Evolutionary conservation across 768 basidiomycete species (phyloP).

Genomic region (Crucibulum laeve): DNA sequence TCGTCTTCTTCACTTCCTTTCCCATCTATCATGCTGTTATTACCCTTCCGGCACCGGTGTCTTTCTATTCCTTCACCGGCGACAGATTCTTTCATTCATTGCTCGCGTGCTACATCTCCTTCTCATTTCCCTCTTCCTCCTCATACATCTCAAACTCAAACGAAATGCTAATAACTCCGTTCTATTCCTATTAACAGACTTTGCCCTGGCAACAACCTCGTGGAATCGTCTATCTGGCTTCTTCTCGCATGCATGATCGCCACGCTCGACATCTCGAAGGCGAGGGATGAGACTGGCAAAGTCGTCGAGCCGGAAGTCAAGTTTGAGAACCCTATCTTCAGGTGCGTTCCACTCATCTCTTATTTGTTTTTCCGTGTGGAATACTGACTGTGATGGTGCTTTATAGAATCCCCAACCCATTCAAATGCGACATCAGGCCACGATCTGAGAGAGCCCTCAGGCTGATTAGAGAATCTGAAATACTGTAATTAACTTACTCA

Average conservation of each 20-base stretch:
- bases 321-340: constrained; percentile 61
- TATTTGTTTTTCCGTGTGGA: background rate
- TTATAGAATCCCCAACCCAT: constrained; percentile 32
- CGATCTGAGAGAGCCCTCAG: constrained; percentile 39
- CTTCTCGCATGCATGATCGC: constrained; percentile 52
- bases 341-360: constrained; percentile 29
- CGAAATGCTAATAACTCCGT: no score
- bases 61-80: no score
- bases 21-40: no score
- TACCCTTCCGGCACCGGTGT: no score
- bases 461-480: constrained; percentile 31
- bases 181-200: constrained; percentile 26
- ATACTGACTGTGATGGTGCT: constrained; percentile 2
- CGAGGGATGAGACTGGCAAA: constrained; percentile 43
- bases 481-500: constrained; percentile 7
- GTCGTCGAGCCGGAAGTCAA: constrained; percentile 42
- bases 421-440: constrained; percentile 46
- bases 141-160: no score
- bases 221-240: constrained; percentile 62
- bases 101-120: background rate
- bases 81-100: no score
- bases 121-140: background rate
- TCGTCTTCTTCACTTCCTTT: no score
- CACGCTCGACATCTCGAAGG: constrained; percentile 50
- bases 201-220: constrained; percentile 62